Evolutionary conservation across 345 rosid genomes (phyloP).

Genomic region (Acer campestre): DNA sequence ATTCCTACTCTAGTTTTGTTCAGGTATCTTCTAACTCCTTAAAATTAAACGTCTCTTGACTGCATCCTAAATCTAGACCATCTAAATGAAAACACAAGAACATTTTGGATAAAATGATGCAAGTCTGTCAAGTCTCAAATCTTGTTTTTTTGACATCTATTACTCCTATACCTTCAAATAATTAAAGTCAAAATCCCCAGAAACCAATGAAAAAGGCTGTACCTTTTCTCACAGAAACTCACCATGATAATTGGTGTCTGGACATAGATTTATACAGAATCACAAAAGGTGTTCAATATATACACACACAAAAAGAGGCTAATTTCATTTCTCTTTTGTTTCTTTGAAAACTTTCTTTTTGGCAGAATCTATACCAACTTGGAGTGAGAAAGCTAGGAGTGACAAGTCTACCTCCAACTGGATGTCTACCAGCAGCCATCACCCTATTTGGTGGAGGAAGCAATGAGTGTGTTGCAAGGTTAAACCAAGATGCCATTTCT

Average conservation of each 20-base stretch:
- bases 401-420: slow-evolving; percentile 77
- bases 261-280: not conserved
- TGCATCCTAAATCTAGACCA: not conserved
- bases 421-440: slow-evolving; percentile 90
- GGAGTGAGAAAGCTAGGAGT: slow-evolving; percentile 89
- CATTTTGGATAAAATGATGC: no score
- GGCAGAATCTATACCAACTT: slow-evolving; percentile 67
- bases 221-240: no score
- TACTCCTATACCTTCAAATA: no score
- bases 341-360: slow-evolving; percentile 30
- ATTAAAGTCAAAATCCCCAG: no score
- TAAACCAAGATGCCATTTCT: slow-evolving; percentile 69
- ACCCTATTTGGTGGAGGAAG: slow-evolving; percentile 80
- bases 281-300: not conserved
- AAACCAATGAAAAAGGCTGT: no score
- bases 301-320: not conserved
- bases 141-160: not conserved
- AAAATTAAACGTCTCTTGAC: not conserved
- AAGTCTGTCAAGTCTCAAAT: not conserved
- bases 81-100: not conserved
- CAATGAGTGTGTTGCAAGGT: slow-evolving; percentile 63
- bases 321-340: not conserved
- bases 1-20: slow-evolving; percentile 70
- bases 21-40: slow-evolving; percentile 47
- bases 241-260: no score